Evolutionary conservation across 805 yeast genomes (phyloP).

Genomic region (Sugiyamaella americana): DNA sequence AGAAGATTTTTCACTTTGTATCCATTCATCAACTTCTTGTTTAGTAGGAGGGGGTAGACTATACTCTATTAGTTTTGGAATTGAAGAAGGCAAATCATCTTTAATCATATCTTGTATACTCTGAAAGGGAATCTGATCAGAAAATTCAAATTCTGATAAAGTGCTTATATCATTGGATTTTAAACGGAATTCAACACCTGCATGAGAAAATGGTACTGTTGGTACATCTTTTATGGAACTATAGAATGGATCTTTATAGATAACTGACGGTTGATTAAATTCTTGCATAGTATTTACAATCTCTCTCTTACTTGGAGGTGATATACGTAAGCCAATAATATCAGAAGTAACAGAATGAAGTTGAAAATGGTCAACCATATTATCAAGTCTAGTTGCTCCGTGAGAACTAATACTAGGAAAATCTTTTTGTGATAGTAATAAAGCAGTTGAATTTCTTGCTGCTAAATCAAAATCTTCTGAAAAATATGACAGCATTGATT

Average conservation of each 20-base stretch:
- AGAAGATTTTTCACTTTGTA: not conserved
- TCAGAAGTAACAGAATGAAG: not conserved
- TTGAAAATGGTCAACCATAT: conserved; percentile 1
- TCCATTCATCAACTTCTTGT: conserved; percentile 6
- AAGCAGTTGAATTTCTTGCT: not conserved
- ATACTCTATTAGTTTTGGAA: not conserved
- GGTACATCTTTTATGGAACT: conserved; percentile 49
- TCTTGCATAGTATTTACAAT: conserved; percentile 44
- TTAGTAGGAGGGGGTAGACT: conserved; percentile 10
- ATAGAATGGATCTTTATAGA: conserved; percentile 61
- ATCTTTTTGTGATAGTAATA: conserved; percentile 4
- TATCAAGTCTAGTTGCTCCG: conserved; percentile 8
- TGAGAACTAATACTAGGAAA: conserved; percentile 12
- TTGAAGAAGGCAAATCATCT: too few species aligned
- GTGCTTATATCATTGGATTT: conserved; percentile 34
- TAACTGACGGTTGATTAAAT: conserved; percentile 43
- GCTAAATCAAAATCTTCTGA: conserved; percentile 5
- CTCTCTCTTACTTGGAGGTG: conserved; percentile 27
- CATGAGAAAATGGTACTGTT: conserved; percentile 51
- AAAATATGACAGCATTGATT: conserved; percentile 5
- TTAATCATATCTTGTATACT: too few species aligned
- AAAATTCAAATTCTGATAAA: conserved; percentile 10
- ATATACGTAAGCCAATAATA: conserved; percentile 6
- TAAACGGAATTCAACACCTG: conserved; percentile 56
- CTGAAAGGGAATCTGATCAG: not conserved